Evolutionary conservation across 2,329 filamentous ascomycete genomes (phyloP).

Genomic region (Sarocladiaceae sp.): DNA sequence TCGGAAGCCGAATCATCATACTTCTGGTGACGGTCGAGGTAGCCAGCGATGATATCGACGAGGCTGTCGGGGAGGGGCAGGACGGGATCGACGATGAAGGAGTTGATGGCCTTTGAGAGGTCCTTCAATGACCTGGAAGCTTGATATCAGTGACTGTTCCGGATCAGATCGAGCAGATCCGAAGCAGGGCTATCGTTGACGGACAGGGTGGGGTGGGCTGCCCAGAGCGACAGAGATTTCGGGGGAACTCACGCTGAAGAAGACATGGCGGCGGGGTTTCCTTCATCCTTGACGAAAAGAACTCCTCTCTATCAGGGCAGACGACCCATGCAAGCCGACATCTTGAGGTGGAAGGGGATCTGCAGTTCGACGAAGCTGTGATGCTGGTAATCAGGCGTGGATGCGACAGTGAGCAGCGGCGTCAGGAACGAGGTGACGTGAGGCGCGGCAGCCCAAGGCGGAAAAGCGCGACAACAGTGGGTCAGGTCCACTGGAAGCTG

Average conservation of each 20-base stretch:
- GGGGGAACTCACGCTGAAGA: conserved; percentile 20
- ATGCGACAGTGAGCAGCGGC: background rate
- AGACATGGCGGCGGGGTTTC: conserved; percentile 16
- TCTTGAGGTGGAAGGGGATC: conserved; percentile 1
- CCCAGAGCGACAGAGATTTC: conserved; percentile 4
- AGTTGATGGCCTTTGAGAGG: conserved; percentile 49
- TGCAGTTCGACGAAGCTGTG: background rate
- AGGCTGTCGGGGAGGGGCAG: conserved; percentile 63
- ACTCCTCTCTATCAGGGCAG: conserved; percentile 1
- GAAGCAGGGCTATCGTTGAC: no score
- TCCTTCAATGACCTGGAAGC: conserved; percentile 50
- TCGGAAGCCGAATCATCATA: conserved; percentile 64
- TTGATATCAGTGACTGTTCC: conserved; percentile 14
- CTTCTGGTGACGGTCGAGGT: conserved; percentile 60
- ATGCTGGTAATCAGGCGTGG: background rate
- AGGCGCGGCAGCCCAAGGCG: background rate
- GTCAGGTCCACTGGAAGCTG: background rate
- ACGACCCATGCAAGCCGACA: conserved; percentile 3
- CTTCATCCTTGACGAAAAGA: conserved; percentile 3
- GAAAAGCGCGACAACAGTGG: background rate
- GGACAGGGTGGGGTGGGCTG: no score
- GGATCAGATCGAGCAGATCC: background rate
- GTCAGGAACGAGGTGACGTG: conserved; percentile 6
- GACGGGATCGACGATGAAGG: conserved; percentile 40
- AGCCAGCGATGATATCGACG: conserved; percentile 54